Evolutionary conservation across 768 basidiomycete species (phyloP).

Genomic region (Clathrus columnatus): DNA sequence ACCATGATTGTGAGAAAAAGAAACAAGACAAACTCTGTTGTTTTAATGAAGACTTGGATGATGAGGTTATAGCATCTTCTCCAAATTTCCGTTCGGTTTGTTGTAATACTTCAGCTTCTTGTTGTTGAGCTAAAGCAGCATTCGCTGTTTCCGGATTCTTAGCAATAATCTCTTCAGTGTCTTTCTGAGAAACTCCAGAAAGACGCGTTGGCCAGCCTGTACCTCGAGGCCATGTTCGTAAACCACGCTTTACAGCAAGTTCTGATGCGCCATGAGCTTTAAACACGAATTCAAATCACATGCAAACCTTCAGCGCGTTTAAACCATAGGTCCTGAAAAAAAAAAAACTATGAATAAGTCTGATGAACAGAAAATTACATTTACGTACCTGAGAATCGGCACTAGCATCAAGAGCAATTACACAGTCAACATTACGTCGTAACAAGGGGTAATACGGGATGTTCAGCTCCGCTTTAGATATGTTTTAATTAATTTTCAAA

Average conservation of each 20-base stretch:
- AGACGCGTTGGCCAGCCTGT: constrained; percentile 15
- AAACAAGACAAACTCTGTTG: too few species aligned
- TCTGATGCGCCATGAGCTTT: constrained; percentile 1
- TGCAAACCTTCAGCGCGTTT: constrained; percentile 19
- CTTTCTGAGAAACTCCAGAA: neutral
- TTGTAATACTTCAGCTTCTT: constrained; percentile 13
- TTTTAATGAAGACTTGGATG: too few species aligned
- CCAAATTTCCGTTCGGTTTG: constrained; percentile 13
- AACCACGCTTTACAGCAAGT: constrained; percentile 9
- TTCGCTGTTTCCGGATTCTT: constrained; percentile 9
- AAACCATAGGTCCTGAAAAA: constrained; percentile 22
- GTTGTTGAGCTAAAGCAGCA: constrained; percentile 11
- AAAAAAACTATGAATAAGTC: constrained; percentile 5
- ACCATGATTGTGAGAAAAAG: too few species aligned
- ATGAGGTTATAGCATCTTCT: too few species aligned
- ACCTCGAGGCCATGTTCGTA: constrained; percentile 16
- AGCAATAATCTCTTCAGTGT: neutral
- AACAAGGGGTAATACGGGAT: constrained; percentile 22
- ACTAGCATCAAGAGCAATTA: constrained; percentile 21
- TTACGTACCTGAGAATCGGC: constrained; percentile 16
- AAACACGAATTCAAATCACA: neutral
- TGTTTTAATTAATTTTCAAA: neutral
- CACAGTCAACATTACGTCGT: constrained; percentile 19
- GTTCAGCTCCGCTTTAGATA: constrained; percentile 17
- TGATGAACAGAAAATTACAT: constrained; percentile 4